Evolutionary conservation across 2,329 filamentous ascomycete genomes (phyloP).

Genomic region (Davidsoniella australis): DNA sequence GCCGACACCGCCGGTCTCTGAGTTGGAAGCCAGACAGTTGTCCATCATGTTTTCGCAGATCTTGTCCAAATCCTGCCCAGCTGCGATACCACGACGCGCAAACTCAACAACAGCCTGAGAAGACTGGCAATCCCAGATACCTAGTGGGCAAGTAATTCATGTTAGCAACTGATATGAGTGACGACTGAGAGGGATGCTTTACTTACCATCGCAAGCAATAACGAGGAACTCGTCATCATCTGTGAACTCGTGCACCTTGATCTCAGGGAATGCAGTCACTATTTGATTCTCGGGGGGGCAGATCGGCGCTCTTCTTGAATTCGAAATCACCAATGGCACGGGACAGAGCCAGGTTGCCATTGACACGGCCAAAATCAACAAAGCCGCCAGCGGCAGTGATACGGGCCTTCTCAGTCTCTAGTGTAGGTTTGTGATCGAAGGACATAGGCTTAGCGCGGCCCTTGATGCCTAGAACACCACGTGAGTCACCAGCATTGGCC

Average conservation of each 20-base stretch:
- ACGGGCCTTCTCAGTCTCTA: conserved; percentile 91
- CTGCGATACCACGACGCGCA: conserved; percentile 85
- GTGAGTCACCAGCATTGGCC: conserved; percentile 94
- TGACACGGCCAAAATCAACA: conserved; percentile 95
- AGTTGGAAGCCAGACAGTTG: conserved; percentile 95
- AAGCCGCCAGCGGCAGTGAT: conserved; percentile 94
- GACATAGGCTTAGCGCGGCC: conserved; percentile 92
- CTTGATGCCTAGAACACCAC: conserved; percentile 89
- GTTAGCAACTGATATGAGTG: conserved; percentile 9
- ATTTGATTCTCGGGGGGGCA: conserved; percentile 98
- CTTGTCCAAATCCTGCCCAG: conserved; percentile 82
- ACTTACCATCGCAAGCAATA: conserved; percentile 77
- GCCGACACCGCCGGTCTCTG: conserved; percentile 90
- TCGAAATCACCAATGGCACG: conserved; percentile 98
- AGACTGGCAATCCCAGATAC: conserved; percentile 99
- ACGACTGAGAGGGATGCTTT: not conserved
- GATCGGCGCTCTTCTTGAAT: conserved; percentile 97
- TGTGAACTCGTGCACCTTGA: conserved; percentile 74
- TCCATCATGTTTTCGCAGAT: conserved; percentile 99
- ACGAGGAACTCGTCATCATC: conserved; percentile 94
- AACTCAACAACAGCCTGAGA: conserved; percentile 96
- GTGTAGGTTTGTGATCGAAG: conserved; percentile 98
- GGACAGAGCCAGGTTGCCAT: conserved; percentile 91
- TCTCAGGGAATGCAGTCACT: conserved; percentile 90
- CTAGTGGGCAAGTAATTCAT: conserved; percentile 28